Base-by-base conservation (phyloP, 352 stramenopile species). In the Phytophthora nicotianae region DNA sequence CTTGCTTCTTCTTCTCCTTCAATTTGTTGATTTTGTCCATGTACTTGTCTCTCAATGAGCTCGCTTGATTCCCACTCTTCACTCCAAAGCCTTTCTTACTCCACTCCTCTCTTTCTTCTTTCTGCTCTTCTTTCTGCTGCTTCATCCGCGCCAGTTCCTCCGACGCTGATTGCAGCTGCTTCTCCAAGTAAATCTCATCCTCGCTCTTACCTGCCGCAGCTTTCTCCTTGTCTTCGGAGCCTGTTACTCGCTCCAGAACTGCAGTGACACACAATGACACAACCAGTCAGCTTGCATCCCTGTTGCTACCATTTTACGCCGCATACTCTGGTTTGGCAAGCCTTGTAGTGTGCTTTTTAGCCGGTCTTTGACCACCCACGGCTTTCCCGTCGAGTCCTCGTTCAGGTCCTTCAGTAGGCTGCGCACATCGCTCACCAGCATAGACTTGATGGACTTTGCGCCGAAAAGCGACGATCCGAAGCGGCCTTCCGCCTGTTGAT, bases 1-100 rank as follows among this genome's bases (percentile, higher is more conserved):
- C 68, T 52, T 72, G 54, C 11, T 68, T 65, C 49, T 63, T 73
- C 49, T 90, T 91, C 29, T 83, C 74, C 57, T 89, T 92, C 4
- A 93, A 48, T 50, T 74, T 58, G 14, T 80, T 89, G 42, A 93
- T 71, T 55, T 90, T 91, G 63, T 87, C 78, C 60, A 93, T 45
- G 52, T 93, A 93, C 63, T 93, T 93, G 43, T 76, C 74, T n/a
- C 81, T 67, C 26, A 83, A 61, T 0, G 75, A 75, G 29, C 52
- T 74, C 17, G 20, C 42, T 47, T 58, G 40, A 27, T 23, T 57
- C 6, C 50, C 62, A 47, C 32, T 69, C 16, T 59, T 62, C 17
- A 46, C 21, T 21, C 54, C 27, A 33, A 58, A 50, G 0, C 43
- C 53, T 24, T 58, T 53, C 23, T 43, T 65, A 35, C 65, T 69